Evolutionary conservation across 2,329 filamentous ascomycete genomes (phyloP).

Genomic region (Sphaceloma murrayae): DNA sequence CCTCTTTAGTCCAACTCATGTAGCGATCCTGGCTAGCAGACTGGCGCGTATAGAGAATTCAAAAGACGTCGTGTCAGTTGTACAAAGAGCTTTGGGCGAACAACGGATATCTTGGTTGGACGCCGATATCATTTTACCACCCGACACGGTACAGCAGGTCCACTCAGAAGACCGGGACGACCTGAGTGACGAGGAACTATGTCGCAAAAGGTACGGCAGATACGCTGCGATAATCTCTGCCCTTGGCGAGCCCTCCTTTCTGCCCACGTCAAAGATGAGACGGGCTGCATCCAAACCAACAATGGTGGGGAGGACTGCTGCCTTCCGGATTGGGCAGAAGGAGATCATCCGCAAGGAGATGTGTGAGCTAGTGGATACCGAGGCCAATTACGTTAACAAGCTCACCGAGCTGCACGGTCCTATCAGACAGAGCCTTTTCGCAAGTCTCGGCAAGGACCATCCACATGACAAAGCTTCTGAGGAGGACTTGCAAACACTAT

Average conservation of each 20-base stretch:
- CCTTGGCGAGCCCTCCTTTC: conserved; percentile 74
- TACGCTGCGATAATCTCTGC: conserved; percentile 69
- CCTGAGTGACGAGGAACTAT: conserved; percentile 18
- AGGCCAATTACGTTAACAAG: conserved; percentile 87
- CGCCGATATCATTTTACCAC: conserved; percentile 74
- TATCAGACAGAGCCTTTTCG: conserved; percentile 66
- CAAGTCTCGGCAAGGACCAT: conserved; percentile 57
- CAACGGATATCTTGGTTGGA: conserved; percentile 80
- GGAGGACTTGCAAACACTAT: conserved; percentile 53
- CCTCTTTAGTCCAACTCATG: conserved; percentile 85
- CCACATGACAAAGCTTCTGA: no score
- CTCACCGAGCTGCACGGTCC: conserved; percentile 72
- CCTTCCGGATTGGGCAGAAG: conserved; percentile 73
- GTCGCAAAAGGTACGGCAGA: conserved; percentile 61
- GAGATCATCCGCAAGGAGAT: conserved; percentile 78
- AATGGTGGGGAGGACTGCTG: conserved; percentile 64
- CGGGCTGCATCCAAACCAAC: conserved; percentile 81
- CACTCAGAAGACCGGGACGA: conserved; percentile 32
- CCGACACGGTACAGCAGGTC: conserved; percentile 59
- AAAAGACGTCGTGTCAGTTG: conserved; percentile 58
- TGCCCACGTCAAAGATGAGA: conserved; percentile 75
- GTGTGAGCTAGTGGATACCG: conserved; percentile 82
- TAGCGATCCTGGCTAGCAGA: conserved; percentile 74
- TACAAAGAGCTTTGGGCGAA: conserved; percentile 68
- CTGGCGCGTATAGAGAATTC: conserved; percentile 77